phyloP scores from a whole-genome alignment of 2,329 filamentous ascomycete species.

The Dendrostoma leiphaemia region DNA sequence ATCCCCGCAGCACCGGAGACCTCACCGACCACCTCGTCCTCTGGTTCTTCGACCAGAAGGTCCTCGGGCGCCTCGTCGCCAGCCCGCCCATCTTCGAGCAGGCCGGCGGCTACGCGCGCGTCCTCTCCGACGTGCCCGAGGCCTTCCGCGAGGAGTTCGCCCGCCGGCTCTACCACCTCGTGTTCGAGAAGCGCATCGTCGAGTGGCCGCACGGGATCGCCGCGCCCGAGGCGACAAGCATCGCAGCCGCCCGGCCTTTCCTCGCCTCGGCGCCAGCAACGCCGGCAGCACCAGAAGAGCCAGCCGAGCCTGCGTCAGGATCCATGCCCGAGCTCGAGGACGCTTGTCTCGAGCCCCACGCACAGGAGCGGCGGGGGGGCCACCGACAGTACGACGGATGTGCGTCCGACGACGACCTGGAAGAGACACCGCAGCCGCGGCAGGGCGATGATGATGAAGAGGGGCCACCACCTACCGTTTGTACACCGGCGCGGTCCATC shows the following conservation, averaged over 20 bases:
- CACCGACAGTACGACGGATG: background rate
- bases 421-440: background rate
- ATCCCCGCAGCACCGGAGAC: background rate
- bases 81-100: conserved; percentile 7
- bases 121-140: background rate
- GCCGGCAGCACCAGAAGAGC: too few relatives aligned
- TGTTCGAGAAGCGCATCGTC: conserved; percentile 11
- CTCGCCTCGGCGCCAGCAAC: background rate
- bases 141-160: conserved; percentile 13
- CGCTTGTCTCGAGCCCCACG: background rate
- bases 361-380: too few relatives aligned
- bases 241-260: background rate
- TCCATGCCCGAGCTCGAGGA: background rate
- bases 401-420: background rate
- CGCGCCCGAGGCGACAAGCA: background rate
- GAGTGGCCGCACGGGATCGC: conserved; percentile 14
- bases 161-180: conserved; percentile 11
- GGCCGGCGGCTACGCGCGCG: background rate
- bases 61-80: conserved; percentile 6
- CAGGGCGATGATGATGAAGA: background rate
- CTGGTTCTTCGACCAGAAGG: background rate
- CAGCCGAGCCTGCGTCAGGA: too few relatives aligned
- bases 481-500: background rate
- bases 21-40: conserved; percentile 15
- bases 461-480: background rate